Base-by-base conservation (phyloP, 345 rosid species). In the Rhizophora apiculata region DNA sequence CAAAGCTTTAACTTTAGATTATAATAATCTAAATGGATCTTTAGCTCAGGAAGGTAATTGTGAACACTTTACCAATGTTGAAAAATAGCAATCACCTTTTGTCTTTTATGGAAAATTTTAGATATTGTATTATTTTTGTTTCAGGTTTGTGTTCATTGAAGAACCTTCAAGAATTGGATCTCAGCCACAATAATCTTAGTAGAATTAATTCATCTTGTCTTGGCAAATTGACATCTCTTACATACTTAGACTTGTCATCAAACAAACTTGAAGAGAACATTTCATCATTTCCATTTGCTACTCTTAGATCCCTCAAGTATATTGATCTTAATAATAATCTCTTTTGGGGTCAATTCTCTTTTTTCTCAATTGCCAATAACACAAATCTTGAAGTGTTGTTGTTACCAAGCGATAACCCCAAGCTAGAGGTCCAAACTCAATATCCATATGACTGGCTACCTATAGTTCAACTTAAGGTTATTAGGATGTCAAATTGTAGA, bases 231-330 rank as follows among this genome's bases (percentile, higher is more conserved):
- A 64, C 57, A 8, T 26, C 57, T 26, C 69, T 65, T 31, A 30
- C 26, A 31, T 18, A 20, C 3, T 8, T 65, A n/a, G 60, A 65
- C 29, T 7, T 65, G 18, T 65, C 46, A 19, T 52, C n/a, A 9
- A 65, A 65, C 60, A 18, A 29, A 30, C 6, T 65, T n/a, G 27
- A 31, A 65, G 60, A 60, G 21, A n/a, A 65, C 0, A 51, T 65
- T 10, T 20, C 46, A 29, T 65, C 39, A 9, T 52, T 32, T n/a
- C 24, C 16, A 7, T 4, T 65, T 8, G 2, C 60, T 30, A 2
- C 27, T 5, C 20, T 52, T 0, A 3, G 0, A 7, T 52, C 60
- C 48, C 55, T 65, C 0, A 20, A 51, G 9, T 52, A 8, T 24
- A 8, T 65, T n/a, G 58, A 51, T 30, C 39, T 52, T 8, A 20